These are phyloP conservation scores for Tetradesmus obliquus DNA, from an alignment of 139 green algal genomes.

Conservation along the genomic window DNA sequence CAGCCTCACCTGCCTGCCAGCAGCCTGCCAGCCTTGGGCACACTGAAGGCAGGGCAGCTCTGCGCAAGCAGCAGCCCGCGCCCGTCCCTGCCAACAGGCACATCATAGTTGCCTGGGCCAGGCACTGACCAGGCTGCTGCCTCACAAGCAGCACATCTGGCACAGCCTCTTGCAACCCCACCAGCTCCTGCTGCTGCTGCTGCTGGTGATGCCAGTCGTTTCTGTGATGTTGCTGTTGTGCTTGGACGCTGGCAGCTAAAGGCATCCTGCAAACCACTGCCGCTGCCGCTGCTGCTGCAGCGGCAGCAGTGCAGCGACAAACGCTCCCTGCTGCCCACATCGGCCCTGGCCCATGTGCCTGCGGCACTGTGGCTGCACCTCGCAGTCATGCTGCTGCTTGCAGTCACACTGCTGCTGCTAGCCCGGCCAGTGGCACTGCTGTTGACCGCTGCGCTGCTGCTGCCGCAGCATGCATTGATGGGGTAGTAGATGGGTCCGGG, in stretches of 20 bases:
- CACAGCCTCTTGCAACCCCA: not conserved
- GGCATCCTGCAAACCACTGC: not conserved
- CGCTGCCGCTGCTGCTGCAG: not conserved
- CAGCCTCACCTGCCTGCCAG: slow-evolving; percentile 7
- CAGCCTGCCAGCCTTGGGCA: slow-evolving; percentile 22
- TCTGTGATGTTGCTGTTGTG: not conserved
- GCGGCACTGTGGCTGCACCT: not conserved
- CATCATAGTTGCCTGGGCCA: not conserved
- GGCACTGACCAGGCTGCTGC: not conserved
- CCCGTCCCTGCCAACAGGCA: slow-evolving; percentile 10
- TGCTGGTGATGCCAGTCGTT: not conserved
- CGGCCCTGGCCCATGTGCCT: not conserved
- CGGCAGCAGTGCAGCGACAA: not conserved
- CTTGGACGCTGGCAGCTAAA: not conserved
- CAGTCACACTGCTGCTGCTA: not conserved
- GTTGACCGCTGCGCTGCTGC: not conserved
- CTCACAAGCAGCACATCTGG: not conserved
- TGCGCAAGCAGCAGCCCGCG: slow-evolving; percentile 13
- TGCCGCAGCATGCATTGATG: not conserved
- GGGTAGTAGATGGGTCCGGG: slow-evolving; percentile 27
- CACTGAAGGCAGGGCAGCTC: slow-evolving; percentile 22
- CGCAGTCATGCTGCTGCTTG: not conserved
- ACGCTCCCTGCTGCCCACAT: slow-evolving; percentile 16
- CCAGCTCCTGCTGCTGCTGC: not conserved
- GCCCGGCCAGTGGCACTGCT: not conserved